Evolutionary conservation across 805 yeast genomes (phyloP), one percentile per base, ranked within the genome.

Genomic region (Candida peoriensis): DNA sequence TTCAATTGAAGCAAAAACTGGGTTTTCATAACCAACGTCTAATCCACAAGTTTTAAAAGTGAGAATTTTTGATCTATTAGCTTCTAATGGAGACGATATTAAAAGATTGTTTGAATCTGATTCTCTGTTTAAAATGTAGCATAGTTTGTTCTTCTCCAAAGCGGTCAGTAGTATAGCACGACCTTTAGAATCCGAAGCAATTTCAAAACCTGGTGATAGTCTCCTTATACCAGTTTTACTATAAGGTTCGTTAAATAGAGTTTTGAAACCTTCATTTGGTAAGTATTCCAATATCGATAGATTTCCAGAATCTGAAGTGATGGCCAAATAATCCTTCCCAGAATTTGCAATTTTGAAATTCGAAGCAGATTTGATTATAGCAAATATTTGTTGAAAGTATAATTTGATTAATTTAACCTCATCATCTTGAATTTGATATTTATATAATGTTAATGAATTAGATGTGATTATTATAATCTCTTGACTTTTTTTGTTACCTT

Each of bases 271-370:
- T 37, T 78, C 44, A n/a, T 62, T 50, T 4, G 52, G 53, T 3
- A 57, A 49, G 22, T 66, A 68, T 36, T 75, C 72, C 9, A 78
- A 57, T 1, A 84, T 52, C 0, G 76, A 62, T 15, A 88, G 42
- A 39, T 76, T 75, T 0, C 97, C 97, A 2, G 94, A 72, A 50
- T 89, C 97, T 0, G 93, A 76, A 0, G 90, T 73, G 3, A 86
- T 52, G 6, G 80, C 70, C n/a, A 89, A 41, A 19, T 63, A 62
- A 43, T 86, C 93, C 35, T 62, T 65, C 0, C 64, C 54, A 0
- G 75, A 52, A 0, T 82, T 86, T 0, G 74, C 64, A 9, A 71
- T 54, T 15, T 75, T 68, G 36, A 86, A 58, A 17, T 72, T 63
- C 6, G 62, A 63, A 9, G 85, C 58, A 4, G 63, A 42, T 30